Evolutionary conservation across 225 moss, liverwort and hornwort genomes (phyloP).

Genomic region (Straminergon stramineum): DNA sequence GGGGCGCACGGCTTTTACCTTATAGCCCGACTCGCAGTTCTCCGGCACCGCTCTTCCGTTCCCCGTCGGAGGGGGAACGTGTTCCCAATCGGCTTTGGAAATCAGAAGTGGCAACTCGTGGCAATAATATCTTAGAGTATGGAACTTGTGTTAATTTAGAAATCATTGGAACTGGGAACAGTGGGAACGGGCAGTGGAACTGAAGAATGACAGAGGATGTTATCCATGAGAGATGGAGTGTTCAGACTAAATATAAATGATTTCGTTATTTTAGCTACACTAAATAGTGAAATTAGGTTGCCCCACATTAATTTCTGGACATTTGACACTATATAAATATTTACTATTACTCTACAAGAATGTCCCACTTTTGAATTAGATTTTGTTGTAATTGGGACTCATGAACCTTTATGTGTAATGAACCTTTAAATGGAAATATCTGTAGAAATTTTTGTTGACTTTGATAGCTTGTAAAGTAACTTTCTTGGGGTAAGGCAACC

Average conservation of each 20-base stretch:
- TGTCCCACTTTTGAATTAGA: too few species aligned
- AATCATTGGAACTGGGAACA: background rate
- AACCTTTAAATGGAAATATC: too few species aligned
- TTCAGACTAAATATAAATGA: background rate
- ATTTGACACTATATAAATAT: too few species aligned
- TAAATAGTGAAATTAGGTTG: too few species aligned
- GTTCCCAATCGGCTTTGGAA: background rate
- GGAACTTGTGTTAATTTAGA: background rate
- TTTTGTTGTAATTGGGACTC: too few species aligned
- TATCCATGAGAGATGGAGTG: background rate
- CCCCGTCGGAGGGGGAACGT: background rate
- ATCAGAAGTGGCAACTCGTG: background rate
- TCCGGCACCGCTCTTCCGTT: background rate
- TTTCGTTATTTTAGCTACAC: background rate
- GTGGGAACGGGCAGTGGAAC: background rate
- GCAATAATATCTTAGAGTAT: background rate
- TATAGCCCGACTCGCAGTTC: background rate
- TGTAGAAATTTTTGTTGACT: too few species aligned
- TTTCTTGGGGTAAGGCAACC: too few species aligned
- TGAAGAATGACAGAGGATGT: background rate
- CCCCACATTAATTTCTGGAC: too few species aligned
- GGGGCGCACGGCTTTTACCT: background rate
- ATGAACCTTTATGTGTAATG: too few species aligned
- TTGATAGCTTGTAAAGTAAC: too few species aligned
- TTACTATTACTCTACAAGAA: too few species aligned